phyloP scores from a whole-genome alignment of 192 early-diverging fungal species.

The Mortierella hygrophila region DNA sequence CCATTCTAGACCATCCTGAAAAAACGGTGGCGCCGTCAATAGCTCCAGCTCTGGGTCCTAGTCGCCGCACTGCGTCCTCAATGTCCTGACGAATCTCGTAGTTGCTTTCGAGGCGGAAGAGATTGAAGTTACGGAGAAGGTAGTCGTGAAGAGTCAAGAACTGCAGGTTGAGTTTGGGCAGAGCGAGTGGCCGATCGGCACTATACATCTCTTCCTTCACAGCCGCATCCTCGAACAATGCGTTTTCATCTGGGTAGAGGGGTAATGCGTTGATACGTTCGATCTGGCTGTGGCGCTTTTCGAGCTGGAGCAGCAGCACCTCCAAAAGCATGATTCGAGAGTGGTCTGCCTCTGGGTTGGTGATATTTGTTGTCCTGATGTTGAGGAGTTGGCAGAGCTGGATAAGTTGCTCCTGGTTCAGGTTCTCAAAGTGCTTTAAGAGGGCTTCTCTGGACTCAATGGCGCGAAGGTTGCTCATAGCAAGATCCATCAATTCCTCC shows the following conservation, averaged over 20 bases:
- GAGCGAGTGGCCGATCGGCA: constrained; percentile 66
- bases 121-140: constrained; percentile 84
- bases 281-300: constrained; percentile 75
- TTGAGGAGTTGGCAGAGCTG: constrained; percentile 71
- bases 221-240: constrained; percentile 78
- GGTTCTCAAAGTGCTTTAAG: constrained; percentile 65
- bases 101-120: constrained; percentile 87
- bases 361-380: constrained; percentile 67
- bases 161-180: constrained; percentile 95
- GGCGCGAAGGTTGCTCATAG: constrained; percentile 76
- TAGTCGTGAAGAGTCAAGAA: constrained; percentile 95
- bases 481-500: constrained; percentile 77
- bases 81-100: constrained; percentile 90
- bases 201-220: constrained; percentile 77
- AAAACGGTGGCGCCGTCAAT: constrained; percentile 79
- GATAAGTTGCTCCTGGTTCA: constrained; percentile 61
- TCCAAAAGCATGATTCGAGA: constrained; percentile 69
- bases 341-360: constrained; percentile 29
- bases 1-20: constrained; percentile 95
- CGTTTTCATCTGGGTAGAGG: constrained; percentile 83
- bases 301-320: constrained; percentile 66
- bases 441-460: constrained; percentile 69
- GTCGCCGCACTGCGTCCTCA: constrained; percentile 86
- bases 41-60: constrained; percentile 74
- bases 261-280: constrained; percentile 77